Evolutionary conservation across 2,329 filamentous ascomycete species (phyloP), one percentile per base, ranked within the genome.

Genomic region (Rhexocercosporidium sp.): DNA sequence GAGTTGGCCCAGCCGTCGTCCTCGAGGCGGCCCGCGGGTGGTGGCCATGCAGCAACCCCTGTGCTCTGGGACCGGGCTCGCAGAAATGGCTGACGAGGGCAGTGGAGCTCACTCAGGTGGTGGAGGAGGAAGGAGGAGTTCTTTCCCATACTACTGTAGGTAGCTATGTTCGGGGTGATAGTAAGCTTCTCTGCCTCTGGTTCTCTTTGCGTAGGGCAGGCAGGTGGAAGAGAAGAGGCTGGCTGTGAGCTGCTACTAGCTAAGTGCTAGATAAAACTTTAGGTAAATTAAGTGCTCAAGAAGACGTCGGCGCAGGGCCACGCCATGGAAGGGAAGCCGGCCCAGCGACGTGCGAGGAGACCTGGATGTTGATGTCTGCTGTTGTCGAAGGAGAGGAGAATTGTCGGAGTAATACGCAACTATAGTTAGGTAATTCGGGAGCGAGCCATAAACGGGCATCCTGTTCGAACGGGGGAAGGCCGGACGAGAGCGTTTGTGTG

Each of bases 1-100:
- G 22, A 53, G 12, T 18, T 31, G 44, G 57, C 39, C 57, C 39
- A 60, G n/a, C 39, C 39, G 27, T 37, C 39, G n/a, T 20, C 25
- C 39, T 49, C 39, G 39, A 46, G 39, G 39, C 57, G 44, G 57
- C 57, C 57, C 57, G 41, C 39, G n/a, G 39, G n/a, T 49, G 57
- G 39, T 47, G 41, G 34, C 60, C 47, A 44, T 57, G 54, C 54
- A 41, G 54, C 31, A 25, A 9, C 49, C 34, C 31, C 37, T 53
- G 49, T 53, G 14, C 16, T 44, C 22, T 53, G 29, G 46, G 37
- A 41, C 34, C 44, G 11, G 47, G 34, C 22, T 62, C 60, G 20
- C 60, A 37, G 25, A 31, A 20, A 22, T 29, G 56, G 25, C 31
- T 39, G 31, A 20, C 31, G n/a, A 8, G 16, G 44, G n/a, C 22